Evolutionary conservation across 805 yeast species (phyloP), one percentile per base, ranked within the genome.

Genomic region (Wickerhamiella bombiphila): DNA sequence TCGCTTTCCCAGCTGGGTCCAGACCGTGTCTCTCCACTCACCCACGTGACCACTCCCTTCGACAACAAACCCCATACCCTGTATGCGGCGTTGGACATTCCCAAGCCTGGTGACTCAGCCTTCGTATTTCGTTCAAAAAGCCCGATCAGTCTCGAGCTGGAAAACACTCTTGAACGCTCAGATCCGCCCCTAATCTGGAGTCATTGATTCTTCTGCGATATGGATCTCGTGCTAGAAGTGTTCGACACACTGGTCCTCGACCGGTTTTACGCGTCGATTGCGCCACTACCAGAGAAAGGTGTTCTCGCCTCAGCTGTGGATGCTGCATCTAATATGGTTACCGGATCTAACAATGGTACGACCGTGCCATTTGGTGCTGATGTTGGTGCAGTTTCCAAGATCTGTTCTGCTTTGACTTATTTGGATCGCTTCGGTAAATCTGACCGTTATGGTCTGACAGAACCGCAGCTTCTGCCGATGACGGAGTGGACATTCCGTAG

Each of bases 141-240:
- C n/a, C n/a, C n/a, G n/a, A n/a, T n/a, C n/a, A n/a, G n/a, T n/a
- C n/a, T n/a, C n/a, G n/a, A n/a, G n/a, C n/a, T n/a, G n/a, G n/a
- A n/a, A n/a, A n/a, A n/a, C n/a, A n/a, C n/a, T n/a, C n/a, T n/a
- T n/a, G n/a, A n/a, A n/a, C n/a, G n/a, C n/a, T n/a, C n/a, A n/a
- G n/a, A n/a, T n/a, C n/a, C n/a, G n/a, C n/a, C n/a, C n/a, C n/a
- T n/a, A n/a, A n/a, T n/a, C n/a, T n/a, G n/a, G n/a, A n/a, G n/a
- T n/a, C n/a, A 15, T 5, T 14, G 29, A 13, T 17, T 11, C 15
- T 8, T 4, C n/a, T 14, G 11, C 42, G 54, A 34, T 41, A 88
- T 91, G 98, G 98, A 91, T 77, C 64, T 91, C 53, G 85, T 83
- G 18, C 68, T 91, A 37, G 98, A 91, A 58, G 63, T 74, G 18